Base-by-base conservation (phyloP, 163 green algal genomes). In the Coccomyxa subellipsoidea region DNA sequence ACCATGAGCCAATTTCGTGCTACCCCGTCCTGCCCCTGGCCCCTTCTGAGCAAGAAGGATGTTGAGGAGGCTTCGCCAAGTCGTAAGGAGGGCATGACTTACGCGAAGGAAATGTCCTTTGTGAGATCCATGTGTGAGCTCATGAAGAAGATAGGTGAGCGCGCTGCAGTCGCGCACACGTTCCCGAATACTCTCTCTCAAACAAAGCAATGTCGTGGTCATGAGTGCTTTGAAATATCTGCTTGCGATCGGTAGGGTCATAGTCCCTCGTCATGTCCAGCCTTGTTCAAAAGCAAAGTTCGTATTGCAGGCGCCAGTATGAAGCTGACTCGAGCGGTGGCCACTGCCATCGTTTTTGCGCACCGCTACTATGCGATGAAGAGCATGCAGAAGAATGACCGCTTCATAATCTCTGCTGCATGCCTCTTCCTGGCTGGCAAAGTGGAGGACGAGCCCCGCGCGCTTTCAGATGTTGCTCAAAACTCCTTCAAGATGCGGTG, bases 341-440 rank as follows among this genome's bases (percentile, higher is more conserved):
- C 72, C 31, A 80, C 76, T 12, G 76, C 76, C 3, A 66, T 80
- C 32, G 36, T 80, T 27, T 80, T 80, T 66, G 34, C 31, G 15
- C 76, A 34, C 21, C 38, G 76, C 9, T 80, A 70, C 76, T 80
- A 70, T 36, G 37, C 76, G 39, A 12, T 80, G 8, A 80, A 80
- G 15, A 69, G 38, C 29, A 23, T 80, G 76, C 38, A 80, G 39
- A 7, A 66, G 29, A 80, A 80, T 66, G 76, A 80, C 38, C 38
- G n/a, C 29, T 69, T 80, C 76, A 69, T 80, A 7, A 35, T 80
- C 9, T 23, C 38, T 1, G 31, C 9, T 21, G 76, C 76, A 12
- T 38, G 31, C 29, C 38, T 80, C 2, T 66, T 69, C 76, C 39
- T 80, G 76, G 76, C 76, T 32, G 76, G 38, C 29, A 80, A 80